A percentile compares a stretch with the other conserved stretches of the same genome.
Evolutionary conservation across 164 flowering plant genomes (phyloP).

Genomic region (Stephania cephalantha): DNA sequence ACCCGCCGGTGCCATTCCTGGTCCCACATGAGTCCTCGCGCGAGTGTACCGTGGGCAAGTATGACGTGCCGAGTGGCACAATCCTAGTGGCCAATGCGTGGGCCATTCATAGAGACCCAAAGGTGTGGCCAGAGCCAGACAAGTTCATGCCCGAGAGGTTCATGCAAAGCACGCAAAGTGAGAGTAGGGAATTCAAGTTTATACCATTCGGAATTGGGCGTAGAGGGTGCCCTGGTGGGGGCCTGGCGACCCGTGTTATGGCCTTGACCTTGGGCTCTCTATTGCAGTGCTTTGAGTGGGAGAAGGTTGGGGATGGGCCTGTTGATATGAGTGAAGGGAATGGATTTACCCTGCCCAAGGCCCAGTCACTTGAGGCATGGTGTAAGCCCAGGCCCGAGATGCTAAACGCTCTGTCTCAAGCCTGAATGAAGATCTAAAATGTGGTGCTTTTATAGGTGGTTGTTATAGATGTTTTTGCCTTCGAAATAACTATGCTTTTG

Average conservation of each 20-base stretch:
- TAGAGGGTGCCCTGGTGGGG: slow-evolving; percentile 12
- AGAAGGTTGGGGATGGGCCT: slow-evolving; percentile 8
- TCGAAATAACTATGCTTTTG: not conserved
- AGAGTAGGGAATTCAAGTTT: slow-evolving; percentile 7
- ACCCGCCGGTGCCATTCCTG: slow-evolving; percentile 23
- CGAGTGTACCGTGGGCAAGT: slow-evolving; percentile 25
- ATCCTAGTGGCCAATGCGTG: slow-evolving; percentile 27
- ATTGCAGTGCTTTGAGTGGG: slow-evolving; percentile 20
- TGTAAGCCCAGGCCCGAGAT: slow-evolving; percentile 9
- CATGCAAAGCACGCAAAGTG: slow-evolving; percentile 3
- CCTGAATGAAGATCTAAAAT: not conserved
- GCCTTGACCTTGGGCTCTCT: slow-evolving; percentile 9
- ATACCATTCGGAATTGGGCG: slow-evolving; percentile 16
- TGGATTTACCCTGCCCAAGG: slow-evolving; percentile 10
- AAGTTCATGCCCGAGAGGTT: slow-evolving; percentile 41
- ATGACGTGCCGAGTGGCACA: slow-evolving; percentile 17
- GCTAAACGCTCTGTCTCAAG: not conserved
- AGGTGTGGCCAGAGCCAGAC: slow-evolving; percentile 25
- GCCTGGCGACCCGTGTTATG: slow-evolving; percentile 3
- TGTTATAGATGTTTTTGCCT: no score
- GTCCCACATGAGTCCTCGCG: slow-evolving; percentile 29
- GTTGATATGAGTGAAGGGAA: slow-evolving; percentile 13
- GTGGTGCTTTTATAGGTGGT: no score
- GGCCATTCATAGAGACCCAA: slow-evolving; percentile 34
- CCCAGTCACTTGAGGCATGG: slow-evolving; percentile 6